These are phyloP conservation scores for Pseudogymnoascus sp. DNA, from an alignment of 2,329 filamentous ascomycete species.

Conservation along the genomic window DNA sequence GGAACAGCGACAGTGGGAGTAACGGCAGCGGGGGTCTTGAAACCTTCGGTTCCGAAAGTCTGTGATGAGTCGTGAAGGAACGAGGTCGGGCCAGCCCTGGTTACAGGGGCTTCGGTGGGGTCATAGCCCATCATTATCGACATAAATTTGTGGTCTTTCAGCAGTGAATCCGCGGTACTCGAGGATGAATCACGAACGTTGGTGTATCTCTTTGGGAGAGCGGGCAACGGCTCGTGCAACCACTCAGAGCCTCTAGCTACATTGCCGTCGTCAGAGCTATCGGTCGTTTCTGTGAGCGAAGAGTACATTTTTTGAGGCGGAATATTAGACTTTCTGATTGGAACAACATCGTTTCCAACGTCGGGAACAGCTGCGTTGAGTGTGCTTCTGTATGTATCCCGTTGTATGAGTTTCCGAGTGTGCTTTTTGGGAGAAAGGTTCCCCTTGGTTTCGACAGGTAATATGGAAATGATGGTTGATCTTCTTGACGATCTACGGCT, in stretches of 20 bases:
- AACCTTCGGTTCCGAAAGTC: neutral
- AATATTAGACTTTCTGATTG: neutral
- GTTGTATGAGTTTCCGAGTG: neutral
- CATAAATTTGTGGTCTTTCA: neutral
- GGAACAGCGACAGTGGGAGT: neutral
- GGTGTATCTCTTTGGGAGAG: neutral
- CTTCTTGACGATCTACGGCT: conserved; percentile 21
- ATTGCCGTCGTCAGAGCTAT: neutral
- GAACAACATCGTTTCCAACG: neutral
- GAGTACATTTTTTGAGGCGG: neutral
- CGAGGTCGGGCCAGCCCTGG: conserved; percentile 13
- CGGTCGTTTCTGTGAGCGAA: neutral
- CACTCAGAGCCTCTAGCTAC: neutral
- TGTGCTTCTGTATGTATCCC: neutral
- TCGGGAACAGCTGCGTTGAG: neutral
- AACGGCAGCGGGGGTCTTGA: conserved; percentile 5
- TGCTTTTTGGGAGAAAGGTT: neutral
- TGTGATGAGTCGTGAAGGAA: conserved; percentile 26
- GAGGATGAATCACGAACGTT: neutral
- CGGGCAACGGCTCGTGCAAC: neutral
- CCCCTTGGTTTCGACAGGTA: neutral
- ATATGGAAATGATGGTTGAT: conserved; percentile 19
- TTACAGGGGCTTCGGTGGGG: neutral
- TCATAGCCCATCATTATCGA: conserved; percentile 7
- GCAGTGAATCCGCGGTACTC: neutral